Conservation (phyloP, 345 rosid species). For the Murraya paniculata region DNA sequence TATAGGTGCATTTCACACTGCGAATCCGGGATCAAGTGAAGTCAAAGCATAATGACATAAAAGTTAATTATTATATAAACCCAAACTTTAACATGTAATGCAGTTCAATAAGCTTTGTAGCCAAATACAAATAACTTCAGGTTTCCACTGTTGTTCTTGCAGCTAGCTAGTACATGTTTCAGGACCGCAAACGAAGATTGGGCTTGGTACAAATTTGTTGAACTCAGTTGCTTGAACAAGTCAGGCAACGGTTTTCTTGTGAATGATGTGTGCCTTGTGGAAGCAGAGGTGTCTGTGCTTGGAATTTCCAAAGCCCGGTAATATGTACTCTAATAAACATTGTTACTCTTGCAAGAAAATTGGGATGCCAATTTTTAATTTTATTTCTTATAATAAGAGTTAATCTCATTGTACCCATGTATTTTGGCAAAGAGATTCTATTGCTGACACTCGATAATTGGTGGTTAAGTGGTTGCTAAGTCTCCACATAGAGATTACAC, state of each 20-base stretch:
- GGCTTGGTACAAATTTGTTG: slow-evolving; percentile 33
- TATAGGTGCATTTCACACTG: too few species aligned
- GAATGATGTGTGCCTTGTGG: too few species aligned
- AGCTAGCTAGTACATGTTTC: slow-evolving; percentile 36
- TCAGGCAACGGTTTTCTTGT: slow-evolving; percentile 1
- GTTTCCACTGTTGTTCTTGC: not conserved
- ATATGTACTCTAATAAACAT: too few species aligned
- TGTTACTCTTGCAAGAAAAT: too few species aligned
- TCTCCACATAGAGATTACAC: too few species aligned
- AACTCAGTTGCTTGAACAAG: slow-evolving; percentile 9
- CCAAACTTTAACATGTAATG: too few species aligned
- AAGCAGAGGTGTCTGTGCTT: not conserved
- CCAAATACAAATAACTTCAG: not conserved
- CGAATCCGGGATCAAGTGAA: slow-evolving; percentile 17
- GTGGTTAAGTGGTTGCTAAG: too few species aligned
- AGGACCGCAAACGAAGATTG: slow-evolving; percentile 19
- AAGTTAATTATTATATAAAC: not conserved
- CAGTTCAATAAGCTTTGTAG: too few species aligned
- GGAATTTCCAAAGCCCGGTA: too few species aligned
- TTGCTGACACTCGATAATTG: too few species aligned
- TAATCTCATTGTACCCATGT: too few species aligned
- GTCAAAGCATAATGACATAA: slow-evolving; percentile 23
- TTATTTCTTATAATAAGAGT: not conserved
- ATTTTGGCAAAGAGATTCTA: too few species aligned
- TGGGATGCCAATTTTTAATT: not conserved